Percentiles rank a stretch among this genome's conserved stretches.
phyloP scores from a whole-genome alignment of 2,329 filamentous ascomycete genomes.

The Ophiostoma himal-ulmi region DNA sequence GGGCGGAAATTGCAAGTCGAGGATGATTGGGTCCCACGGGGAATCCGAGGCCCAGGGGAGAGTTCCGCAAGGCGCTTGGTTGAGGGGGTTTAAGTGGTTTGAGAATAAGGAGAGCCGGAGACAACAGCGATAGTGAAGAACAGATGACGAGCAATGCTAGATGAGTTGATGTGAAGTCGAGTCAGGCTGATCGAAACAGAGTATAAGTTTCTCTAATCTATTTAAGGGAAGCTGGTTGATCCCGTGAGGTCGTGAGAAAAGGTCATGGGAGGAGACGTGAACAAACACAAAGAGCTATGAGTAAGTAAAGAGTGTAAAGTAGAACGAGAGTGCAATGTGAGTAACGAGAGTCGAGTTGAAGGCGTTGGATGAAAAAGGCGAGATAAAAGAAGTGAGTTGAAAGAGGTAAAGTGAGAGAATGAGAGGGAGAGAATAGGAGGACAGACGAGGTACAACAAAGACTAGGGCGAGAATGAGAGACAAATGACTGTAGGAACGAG shows the following conservation, averaged over 20 bases:
- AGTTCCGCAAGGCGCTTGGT: conserved; percentile 25
- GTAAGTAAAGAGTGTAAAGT: neutral
- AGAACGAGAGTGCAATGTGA: neutral
- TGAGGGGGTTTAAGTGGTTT: conserved; percentile 18
- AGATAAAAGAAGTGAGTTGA: neutral
- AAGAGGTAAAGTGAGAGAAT: conserved; percentile 4
- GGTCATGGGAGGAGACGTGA: neutral
- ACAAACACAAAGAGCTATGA: neutral
- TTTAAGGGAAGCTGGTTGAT: neutral
- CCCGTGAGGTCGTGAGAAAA: neutral
- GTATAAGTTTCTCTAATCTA: neutral
- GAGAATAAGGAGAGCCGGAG: neutral
- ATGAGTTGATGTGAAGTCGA: neutral
- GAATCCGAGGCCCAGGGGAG: conserved; percentile 19
- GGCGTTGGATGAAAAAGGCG: neutral
- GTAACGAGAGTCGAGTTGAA: neutral
- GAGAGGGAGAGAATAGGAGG: neutral
- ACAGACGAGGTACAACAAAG: neutral
- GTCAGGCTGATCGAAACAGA: neutral
- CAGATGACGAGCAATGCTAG: no score
- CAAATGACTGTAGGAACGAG: neutral
- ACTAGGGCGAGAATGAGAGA: neutral
- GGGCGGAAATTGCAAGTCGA: conserved; percentile 31
- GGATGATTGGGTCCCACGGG: conserved; percentile 31
- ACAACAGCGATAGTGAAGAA: neutral